These are phyloP conservation scores for Fraxinus dipetala DNA, from an alignment of 305 asterid genomes.

Conservation along the genomic window DNA sequence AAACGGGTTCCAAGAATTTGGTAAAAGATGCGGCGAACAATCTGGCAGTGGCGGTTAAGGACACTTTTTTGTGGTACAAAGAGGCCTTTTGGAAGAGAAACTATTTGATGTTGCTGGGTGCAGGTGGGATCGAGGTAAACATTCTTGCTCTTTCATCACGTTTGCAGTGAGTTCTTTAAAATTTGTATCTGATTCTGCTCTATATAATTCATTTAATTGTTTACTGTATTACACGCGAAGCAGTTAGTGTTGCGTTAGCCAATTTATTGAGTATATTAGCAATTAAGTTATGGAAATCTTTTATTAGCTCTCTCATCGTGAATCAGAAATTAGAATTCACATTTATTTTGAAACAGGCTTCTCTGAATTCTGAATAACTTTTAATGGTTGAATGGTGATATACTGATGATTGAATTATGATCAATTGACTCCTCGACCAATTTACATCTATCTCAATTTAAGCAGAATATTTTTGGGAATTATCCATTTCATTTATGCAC, in stretches of 20 bases:
- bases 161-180: conserved; percentile 49
- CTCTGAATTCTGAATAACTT: background rate
- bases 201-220: background rate
- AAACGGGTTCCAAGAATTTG: conserved; percentile 37
- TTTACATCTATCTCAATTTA: background rate
- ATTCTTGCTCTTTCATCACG: conserved; percentile 20
- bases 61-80: conserved; percentile 48
- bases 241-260: background rate
- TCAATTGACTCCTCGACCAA: background rate
- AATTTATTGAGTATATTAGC: background rate
- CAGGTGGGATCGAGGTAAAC: conserved; percentile 67
- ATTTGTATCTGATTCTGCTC: background rate
- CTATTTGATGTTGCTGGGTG: conserved; percentile 56
- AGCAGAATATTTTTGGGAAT: background rate
- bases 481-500: background rate
- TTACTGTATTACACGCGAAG: background rate
- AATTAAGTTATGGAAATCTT: background rate
- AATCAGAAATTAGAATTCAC: background rate
- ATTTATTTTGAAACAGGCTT: background rate
- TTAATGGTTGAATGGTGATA: background rate
- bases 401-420: background rate
- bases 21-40: conserved; percentile 38
- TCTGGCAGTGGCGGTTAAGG: conserved; percentile 44
- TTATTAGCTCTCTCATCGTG: background rate
- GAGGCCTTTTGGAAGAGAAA: conserved; percentile 92